Evolutionary conservation across 2,329 filamentous ascomycete species (phyloP), one percentile per base, ranked within the genome.

Genomic region (Zasmidium angulare): DNA sequence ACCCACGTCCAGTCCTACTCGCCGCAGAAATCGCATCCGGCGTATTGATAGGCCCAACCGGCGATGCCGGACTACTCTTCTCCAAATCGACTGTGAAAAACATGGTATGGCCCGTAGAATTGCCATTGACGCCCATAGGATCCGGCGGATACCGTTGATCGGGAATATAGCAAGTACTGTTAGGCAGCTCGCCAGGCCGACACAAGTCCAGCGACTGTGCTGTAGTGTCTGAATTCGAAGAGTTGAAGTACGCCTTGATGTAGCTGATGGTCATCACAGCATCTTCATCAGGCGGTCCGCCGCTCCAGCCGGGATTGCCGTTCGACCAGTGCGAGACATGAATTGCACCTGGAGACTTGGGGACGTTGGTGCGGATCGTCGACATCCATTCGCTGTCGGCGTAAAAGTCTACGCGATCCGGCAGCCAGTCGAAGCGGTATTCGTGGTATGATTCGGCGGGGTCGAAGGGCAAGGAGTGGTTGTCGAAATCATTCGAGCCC

Each of bases 211-310:
- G 17, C 14, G 46, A 50, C 47, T 20, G 11, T 26, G 11, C 46
- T 22, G 12, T 40, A n/a, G 9, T 46, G 19, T n/a, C 43, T 46
- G 36, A 53, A n/a, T 51, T 50, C 19, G 63, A 64, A 17, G 87
- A 87, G 77, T 93, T 93, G 78, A 92, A 93, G 74, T 93, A 93
- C 0, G 86, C 87, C 72, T 90, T 91, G 58, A 91, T 82, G 68
- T 91, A 91, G 40, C 80, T 83, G 22, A 93, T 80, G 6, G 81
- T 84, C 66, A 90, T 78, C 19, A 81, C 75, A 0, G 89, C 84
- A 67, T 92, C 86, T 31, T 78, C 63, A 0, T 66, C 64, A 0
- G 90, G 89, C 2, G 90, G 90, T 0, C 89, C 90, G 12, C 80
- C 85, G 46, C 86, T 89, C 90, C 90, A 93, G 1, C 78, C 69